Base-by-base conservation (phyloP, 2,329 filamentous ascomycete species). In the Laburnicola sp. region DNA sequence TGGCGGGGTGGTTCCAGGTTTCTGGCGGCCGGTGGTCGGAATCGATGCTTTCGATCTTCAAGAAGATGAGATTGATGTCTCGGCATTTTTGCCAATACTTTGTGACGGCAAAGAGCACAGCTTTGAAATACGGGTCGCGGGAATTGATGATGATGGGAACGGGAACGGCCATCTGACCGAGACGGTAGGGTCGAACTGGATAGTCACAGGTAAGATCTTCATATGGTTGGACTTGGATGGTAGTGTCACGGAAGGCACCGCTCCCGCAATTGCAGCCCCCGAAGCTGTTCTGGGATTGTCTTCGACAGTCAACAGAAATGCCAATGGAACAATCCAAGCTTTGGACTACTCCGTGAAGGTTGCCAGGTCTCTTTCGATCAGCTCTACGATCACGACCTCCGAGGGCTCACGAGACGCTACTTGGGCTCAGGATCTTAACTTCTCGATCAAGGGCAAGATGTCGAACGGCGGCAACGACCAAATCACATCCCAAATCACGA, bases 11-110 rank as follows among this genome's bases (percentile, higher is more conserved):
- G 86, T 87, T 1, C 89, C 89, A 3, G 84, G 84, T 1, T 80
- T 94, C 34, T 91, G 91, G 81, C 79, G 88, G 5, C 90, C 90
- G 0, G 80, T 94, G 47, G 89, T 89, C 2, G 89, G 89, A 1
- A 83, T 88, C 21, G 86, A 94, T 63, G 84, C 88, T 0, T 94
- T 91, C 66, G 89, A 94, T 65, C 76, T 95, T 23, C 78, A 82
- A 38, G 89, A 94, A 67, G 85, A 89, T 56, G 87, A 94, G 67
- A 89, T 95, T 55, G 90, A 95, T 64, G 85, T 95, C 41, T 87
- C 88, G 1, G 85, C 89, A 0, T 94, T 87, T 77, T 75, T 94
- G 2, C 83, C 87, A 0, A 51, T 87, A 1, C 77, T 94, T 0
- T 86, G 82, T 56, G 85, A 92, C 60, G 86, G 85, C 0, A 60